Conservation (phyloP, 345 rosid genomes). For the Hevea brasiliensis region DNA sequence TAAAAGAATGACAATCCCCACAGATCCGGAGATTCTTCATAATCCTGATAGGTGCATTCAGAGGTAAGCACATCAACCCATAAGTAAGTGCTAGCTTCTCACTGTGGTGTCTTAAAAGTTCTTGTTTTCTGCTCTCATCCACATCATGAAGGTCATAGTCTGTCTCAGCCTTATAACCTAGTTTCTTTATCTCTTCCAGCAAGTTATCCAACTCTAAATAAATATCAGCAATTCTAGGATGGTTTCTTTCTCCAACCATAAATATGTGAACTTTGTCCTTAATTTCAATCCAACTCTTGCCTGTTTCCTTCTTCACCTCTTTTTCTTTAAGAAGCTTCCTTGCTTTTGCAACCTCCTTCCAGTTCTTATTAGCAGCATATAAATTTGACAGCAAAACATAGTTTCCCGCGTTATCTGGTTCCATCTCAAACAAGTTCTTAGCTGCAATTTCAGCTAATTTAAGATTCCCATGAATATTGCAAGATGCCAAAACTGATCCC, state of each 20-base stretch:
- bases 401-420: constrained; percentile 81
- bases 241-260: constrained; percentile 56
- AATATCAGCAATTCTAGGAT: constrained; percentile 59
- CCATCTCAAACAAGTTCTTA: constrained; percentile 56
- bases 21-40: constrained; percentile 79
- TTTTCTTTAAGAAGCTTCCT: constrained; percentile 58
- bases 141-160: constrained; percentile 61
- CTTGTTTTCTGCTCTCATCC: constrained; percentile 51
- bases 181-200: constrained; percentile 45
- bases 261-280: constrained; percentile 64
- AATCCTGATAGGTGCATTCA: constrained; percentile 50
- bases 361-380: constrained; percentile 56
- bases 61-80: constrained; percentile 53
- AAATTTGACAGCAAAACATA: constrained; percentile 61
- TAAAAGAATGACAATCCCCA: constrained; percentile 79
- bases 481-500: constrained; percentile 81
- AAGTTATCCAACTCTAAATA: constrained; percentile 45
- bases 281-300: constrained; percentile 81
- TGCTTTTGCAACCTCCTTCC: constrained; percentile 63
- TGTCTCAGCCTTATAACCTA: constrained; percentile 50
- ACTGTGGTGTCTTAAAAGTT: constrained; percentile 61
- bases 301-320: constrained; percentile 58
- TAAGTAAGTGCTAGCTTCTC: constrained; percentile 71
- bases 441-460: constrained; percentile 73
- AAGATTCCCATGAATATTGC: constrained; percentile 57